Conservation (phyloP, 495 filamentous ascomycete species). For the Penicillium manginii region DNA sequence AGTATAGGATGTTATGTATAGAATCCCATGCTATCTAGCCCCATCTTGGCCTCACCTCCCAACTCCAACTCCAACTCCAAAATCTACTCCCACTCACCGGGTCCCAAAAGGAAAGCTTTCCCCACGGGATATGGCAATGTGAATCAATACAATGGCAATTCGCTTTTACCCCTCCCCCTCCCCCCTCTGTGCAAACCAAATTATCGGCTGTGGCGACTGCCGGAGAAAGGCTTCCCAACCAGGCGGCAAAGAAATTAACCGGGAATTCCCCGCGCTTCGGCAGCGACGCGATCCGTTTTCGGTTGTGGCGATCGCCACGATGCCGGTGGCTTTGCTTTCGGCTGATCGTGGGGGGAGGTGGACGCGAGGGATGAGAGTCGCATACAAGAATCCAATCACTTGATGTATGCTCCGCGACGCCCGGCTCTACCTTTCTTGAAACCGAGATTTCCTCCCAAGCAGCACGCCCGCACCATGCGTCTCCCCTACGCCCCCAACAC, state of each 20-base stretch:
- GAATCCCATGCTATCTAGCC: too few species aligned
- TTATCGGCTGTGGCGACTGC: slow-evolving; percentile 10
- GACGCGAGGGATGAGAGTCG: neutral
- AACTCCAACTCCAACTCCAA: neutral
- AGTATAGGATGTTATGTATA: too few species aligned
- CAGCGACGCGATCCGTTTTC: slow-evolving; percentile 7
- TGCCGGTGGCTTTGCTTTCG: slow-evolving; percentile 4
- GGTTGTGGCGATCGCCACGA: slow-evolving; percentile 13
- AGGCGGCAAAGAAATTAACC: slow-evolving; percentile 14
- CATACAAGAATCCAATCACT: neutral
- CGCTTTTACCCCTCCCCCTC: neutral
- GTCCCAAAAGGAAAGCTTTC: neutral
- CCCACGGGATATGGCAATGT: too few species aligned
- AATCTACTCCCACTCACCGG: neutral
- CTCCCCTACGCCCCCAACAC: slow-evolving; percentile 65
- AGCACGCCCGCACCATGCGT: slow-evolving; percentile 55
- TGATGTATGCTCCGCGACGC: neutral
- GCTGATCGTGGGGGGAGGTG: neutral
- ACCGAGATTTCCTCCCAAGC: neutral
- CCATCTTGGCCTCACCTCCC: too few species aligned
- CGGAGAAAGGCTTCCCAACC: slow-evolving; percentile 15
- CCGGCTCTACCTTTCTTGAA: neutral
- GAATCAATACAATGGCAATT: neutral
- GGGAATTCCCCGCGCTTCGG: neutral
- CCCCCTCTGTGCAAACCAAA: neutral